Base-by-base conservation (phyloP, 192 early-diverging fungal species). In the Bifiguratus adelaidae region DNA sequence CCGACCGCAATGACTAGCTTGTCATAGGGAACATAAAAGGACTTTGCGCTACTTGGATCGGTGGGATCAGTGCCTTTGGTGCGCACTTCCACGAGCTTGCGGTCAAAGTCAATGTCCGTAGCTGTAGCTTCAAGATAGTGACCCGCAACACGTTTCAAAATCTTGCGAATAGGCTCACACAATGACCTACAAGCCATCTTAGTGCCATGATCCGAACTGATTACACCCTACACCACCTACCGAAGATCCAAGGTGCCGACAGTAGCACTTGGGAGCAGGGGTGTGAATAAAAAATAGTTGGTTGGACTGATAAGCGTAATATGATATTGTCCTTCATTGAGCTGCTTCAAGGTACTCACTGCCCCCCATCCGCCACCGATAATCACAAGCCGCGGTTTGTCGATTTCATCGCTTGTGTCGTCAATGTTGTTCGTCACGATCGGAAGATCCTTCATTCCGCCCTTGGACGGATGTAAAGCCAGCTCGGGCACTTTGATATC, bases 231-330 rank as follows among this genome's bases (percentile, higher is more conserved):
- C 34, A 18, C 22, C 18, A 6, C 36, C 50, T 63, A 73, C 74
- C 74, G 71, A 35, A 71, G 38, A 42, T 77, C 75, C 4, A 77
- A 55, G 18, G 75, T 77, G 4, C 75, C 75, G 6, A 77, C 75
- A 2, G 68, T 73, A 8, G 68, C 71, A 40, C 71, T 73, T 7
- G 71, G 71, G 11, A 73, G 36, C 29, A 73, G 38, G 18, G 65
- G 71, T 23, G 71, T 74, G 46, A 77, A 77, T 25, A 77, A 55
- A 52, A 77, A 73, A 33, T 74, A 77, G 50, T 74, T 74, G 25
- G 58, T 71, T 38, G 33, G 45, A 4, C 53, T 42, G 1, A 77
- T 47, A 7, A 77, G 42, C 1, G 71, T 74, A 12, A 77, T 63
- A 52, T 77, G 61, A 44, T 71, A 77, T 23, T 77, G 59, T 26